Evolutionary conservation across 1,284 basidiomycete genomes (phyloP), one percentile per base, ranked within the genome.

Genomic region (Peniophora sp.): DNA sequence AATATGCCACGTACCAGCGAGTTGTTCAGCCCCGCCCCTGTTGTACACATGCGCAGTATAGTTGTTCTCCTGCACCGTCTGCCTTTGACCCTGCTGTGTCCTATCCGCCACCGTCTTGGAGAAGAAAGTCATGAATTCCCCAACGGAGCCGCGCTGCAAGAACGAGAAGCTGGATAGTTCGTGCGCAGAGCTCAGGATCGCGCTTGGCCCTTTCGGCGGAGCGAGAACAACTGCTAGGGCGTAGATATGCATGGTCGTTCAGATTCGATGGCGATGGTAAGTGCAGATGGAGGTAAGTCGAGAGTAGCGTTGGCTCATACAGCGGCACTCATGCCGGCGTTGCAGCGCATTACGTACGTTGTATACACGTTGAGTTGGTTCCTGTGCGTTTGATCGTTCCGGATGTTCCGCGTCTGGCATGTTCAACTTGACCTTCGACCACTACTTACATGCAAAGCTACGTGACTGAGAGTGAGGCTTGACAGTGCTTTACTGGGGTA

Each of bases 1-100:
- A 16, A 20, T n/a, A 41, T 6, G 19, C 38, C n/a, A 71, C 81
- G 48, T 54, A 89, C 91, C 92, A 59, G 86, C 83, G 35, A 94
- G 71, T 60, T 86, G 80, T 62, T 90, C 87, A 11, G 80, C 71
- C n/a, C 85, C 87, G 45, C 87, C 85, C 16, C 84, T 73, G 59
- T 90, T 90, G 70, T 95, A 97, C 35, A 93, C 91, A 72, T 99
- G 94, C 0, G 94, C 94, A 20, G 85, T 90, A 67, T 98, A 95
- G 57, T 80, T 87, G 69, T 96, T 94, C 74, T 98, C 95, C 67
- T 97, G 90, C 12, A 99, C 86, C 48, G 90, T 95, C 72, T 97
- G 93, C 45, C 95, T 79, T 65, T 92, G 88, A 17, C 91, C 92
- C 56, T 83, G 79, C 9, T 81, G 77, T 11, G 95, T 98, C 36